These are phyloP conservation scores for Aspergillus costaricaensis DNA, from an alignment of 2,329 filamentous ascomycete species.

Conservation along the genomic window DNA sequence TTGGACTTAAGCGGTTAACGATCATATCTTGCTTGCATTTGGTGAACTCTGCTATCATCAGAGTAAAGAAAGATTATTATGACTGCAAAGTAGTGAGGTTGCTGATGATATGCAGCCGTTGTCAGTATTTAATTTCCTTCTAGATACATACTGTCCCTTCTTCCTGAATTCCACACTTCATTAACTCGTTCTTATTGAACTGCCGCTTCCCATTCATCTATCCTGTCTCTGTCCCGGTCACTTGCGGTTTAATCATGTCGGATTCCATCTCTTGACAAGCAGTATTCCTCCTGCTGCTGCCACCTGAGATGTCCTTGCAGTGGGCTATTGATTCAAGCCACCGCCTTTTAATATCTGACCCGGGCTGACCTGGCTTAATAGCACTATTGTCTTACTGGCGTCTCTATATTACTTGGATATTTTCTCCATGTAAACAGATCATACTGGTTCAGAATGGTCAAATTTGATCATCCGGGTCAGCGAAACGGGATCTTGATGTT, in stretches of 20 bases:
- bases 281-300: neutral
- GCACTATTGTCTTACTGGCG: neutral
- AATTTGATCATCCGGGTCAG: neutral
- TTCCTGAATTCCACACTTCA: neutral
- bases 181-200: neutral
- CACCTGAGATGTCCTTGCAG: neutral
- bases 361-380: constrained; percentile 6
- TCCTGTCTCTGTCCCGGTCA: neutral
- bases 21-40: no score
- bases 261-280: neutral
- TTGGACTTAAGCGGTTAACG: neutral
- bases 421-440: neutral
- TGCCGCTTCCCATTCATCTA: neutral
- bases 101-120: no score
- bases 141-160: neutral
- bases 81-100: no score
- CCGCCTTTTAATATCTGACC: neutral
- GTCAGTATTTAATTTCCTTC: no score
- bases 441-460: neutral
- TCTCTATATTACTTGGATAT: neutral
- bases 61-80: no score
- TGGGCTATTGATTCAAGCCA: neutral
- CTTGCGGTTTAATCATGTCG: neutral
- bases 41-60: no score
- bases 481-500: neutral